phyloP scores from a whole-genome alignment of 192 early-diverging fungal genomes.

The Coemansia sp. region DNA sequence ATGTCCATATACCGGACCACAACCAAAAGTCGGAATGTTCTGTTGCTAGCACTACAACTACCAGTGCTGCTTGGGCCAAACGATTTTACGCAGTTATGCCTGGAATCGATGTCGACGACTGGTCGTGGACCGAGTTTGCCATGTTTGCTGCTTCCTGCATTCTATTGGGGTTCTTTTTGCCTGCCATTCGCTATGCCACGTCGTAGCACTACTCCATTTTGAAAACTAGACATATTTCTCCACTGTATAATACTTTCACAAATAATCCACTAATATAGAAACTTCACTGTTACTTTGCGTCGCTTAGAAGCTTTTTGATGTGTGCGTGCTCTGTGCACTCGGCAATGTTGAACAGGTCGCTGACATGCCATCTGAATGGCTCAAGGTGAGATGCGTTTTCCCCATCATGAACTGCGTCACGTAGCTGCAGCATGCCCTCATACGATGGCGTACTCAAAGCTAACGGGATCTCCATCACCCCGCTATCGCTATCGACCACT shows the following conservation, averaged over 20 bases:
- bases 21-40: constrained; percentile 14
- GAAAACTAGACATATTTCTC: too few species aligned
- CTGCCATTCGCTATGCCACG: constrained; percentile 25
- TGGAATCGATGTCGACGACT: constrained; percentile 43
- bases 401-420: neutral
- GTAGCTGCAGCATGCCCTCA: neutral
- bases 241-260: neutral
- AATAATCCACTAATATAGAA: neutral
- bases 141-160: constrained; percentile 43
- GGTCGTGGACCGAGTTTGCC: constrained; percentile 52
- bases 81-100: constrained; percentile 40
- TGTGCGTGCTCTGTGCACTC: neutral
- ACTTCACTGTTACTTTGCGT: neutral
- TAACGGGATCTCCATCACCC: constrained; percentile 18
- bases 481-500: constrained; percentile 20
- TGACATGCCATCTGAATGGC: constrained; percentile 21
- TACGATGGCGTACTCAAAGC: constrained; percentile 21
- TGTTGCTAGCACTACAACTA: neutral
- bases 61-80: constrained; percentile 19
- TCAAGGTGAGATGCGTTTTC: constrained; percentile 8
- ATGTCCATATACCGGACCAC: neutral
- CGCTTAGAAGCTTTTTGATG: neutral
- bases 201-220: neutral
- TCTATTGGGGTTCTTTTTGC: constrained; percentile 36
- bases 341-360: constrained; percentile 19